Percentiles rank a stretch among this genome's conserved stretches.
Evolutionary conservation across 2,329 filamentous ascomycete genomes (phyloP).

Genomic region (Fusarium sp.): DNA sequence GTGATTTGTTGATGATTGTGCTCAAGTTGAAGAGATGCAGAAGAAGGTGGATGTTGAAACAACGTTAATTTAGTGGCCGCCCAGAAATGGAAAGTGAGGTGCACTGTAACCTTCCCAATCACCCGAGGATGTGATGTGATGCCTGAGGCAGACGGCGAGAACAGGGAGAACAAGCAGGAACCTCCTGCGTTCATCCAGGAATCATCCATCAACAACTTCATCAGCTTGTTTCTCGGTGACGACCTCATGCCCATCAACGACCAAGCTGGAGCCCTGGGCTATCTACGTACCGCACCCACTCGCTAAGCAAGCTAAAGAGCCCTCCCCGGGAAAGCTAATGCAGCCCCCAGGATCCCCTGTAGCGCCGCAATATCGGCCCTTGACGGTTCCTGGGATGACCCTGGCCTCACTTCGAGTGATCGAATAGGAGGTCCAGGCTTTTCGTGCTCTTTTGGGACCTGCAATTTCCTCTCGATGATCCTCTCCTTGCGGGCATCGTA

Average conservation of each 20-base stretch:
- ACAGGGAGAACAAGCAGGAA: background rate
- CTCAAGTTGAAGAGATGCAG: constrained; percentile 28
- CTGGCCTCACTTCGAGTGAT: constrained; percentile 13
- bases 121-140: background rate
- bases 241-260: background rate
- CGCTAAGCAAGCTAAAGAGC: constrained; percentile 27
- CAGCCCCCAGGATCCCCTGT: constrained; percentile 25
- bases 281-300: background rate
- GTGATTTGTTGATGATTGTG: constrained; percentile 36
- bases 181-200: background rate
- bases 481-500: constrained; percentile 26
- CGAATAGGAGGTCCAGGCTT: constrained; percentile 34
- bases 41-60: constrained; percentile 29
- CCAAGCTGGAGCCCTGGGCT: background rate
- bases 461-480: constrained; percentile 44
- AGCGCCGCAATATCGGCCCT: constrained; percentile 34
- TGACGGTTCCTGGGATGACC: constrained; percentile 30
- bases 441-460: constrained; percentile 21
- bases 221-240: constrained; percentile 1
- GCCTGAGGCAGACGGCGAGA: background rate
- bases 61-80: constrained; percentile 23
- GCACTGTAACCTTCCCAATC: constrained; percentile 5
- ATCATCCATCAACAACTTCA: constrained; percentile 18
- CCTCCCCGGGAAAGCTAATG: constrained; percentile 41
- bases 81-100: background rate